Base-by-base conservation (phyloP, 2,329 filamentous ascomycete genomes). In the Zopfia rhizophila region DNA sequence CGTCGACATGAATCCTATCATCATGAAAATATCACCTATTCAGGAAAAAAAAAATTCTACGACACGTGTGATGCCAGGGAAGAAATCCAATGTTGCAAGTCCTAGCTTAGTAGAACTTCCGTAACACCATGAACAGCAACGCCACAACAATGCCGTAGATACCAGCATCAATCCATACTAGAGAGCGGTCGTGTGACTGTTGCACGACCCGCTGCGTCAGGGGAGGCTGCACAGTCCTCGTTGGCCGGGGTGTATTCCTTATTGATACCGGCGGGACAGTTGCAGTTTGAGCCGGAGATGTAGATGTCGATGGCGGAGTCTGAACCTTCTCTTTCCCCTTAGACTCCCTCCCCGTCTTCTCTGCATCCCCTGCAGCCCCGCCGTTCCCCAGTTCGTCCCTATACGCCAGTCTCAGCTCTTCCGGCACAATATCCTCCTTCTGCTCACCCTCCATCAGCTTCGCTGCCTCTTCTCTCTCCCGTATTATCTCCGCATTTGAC, bases 141-240 rank as follows among this genome's bases (percentile, higher is more conserved):
- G 89, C 77, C 11, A 90, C 79, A 0, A 90, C 76, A 13, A 96
- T 72, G 5, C 84, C 87, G 16, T 87, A 83, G 55, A 96, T 96
- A 25, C 87, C 82, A 53, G 89, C 84, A 70, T 96, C 92, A 13
- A 96, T 78, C 88, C 90, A 96, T 10, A 85, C 74, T 2, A 86
- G 82, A 12, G 89, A 81, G 2, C 77, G 82, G 19, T 82, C 78
- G 39, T 78, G 68, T 28, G 40, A 53, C 11, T 46, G 68, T 62
- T 58, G 70, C 46, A 55, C 51, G 36, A 60, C 32, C 43, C 56
- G 48, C 37, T 59, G 53, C 30, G 60, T 47, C 29, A 50, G 29
- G 12, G 53, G 39, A 7, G 38, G 22, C 5, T 24, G 41, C 16
- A 45, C 40, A 12, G 54, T 62, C 18, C 58, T 48, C 7, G 57